phyloP scores from a whole-genome alignment of 2,329 filamentous ascomycete species.

The Karstenula rhodostoma region DNA sequence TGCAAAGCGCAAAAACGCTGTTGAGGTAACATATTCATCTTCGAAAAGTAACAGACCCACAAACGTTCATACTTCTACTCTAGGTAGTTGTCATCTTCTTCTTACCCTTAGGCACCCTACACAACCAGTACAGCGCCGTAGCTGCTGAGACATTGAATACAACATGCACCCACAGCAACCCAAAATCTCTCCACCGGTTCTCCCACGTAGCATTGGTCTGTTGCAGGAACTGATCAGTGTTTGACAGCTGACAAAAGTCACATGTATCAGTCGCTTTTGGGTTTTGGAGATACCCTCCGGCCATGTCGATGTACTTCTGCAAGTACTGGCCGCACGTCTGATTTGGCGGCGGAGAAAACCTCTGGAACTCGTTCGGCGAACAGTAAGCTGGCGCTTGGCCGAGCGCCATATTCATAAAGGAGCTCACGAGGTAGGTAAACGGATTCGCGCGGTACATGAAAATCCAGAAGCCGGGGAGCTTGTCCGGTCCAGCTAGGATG shows the following conservation, averaged over 20 bases:
- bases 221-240: constrained; percentile 58
- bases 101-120: constrained; percentile 59
- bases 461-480: constrained; percentile 78
- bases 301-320: constrained; percentile 33
- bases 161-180: constrained; percentile 61
- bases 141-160: constrained; percentile 59
- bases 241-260: constrained; percentile 51
- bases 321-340: constrained; percentile 52
- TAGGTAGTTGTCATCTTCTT: constrained; percentile 47
- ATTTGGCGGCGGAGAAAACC: constrained; percentile 67
- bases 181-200: constrained; percentile 67
- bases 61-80: background rate
- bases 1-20: no score
- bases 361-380: constrained; percentile 72
- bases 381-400: constrained; percentile 72
- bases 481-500: constrained; percentile 70
- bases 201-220: constrained; percentile 51
- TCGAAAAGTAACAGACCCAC: background rate
- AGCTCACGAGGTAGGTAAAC: constrained; percentile 80
- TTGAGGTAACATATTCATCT: background rate
- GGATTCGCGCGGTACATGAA: constrained; percentile 86
- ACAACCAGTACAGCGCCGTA: constrained; percentile 61
- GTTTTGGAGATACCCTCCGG: constrained; percentile 50
- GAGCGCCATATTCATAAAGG: constrained; percentile 74
- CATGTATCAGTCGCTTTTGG: constrained; percentile 44